Evolutionary conservation across 2,329 filamentous ascomycete species (phyloP).

Genomic region (Lachnellula hyalina): DNA sequence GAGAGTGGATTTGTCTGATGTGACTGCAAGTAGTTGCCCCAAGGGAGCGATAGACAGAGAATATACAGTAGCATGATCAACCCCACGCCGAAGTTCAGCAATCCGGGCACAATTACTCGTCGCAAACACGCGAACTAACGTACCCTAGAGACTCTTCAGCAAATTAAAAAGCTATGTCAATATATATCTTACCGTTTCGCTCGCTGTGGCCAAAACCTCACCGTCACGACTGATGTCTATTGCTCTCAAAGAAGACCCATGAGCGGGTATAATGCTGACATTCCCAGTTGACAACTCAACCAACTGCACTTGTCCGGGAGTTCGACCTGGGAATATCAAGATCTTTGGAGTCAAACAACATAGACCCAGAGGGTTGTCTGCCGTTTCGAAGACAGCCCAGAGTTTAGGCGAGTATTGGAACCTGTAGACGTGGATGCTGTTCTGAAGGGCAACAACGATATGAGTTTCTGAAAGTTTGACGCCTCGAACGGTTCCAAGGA

Average conservation of each 20-base stretch:
- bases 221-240: constrained; percentile 77
- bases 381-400: constrained; percentile 74
- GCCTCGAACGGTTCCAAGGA: constrained; percentile 73
- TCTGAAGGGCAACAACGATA: constrained; percentile 75
- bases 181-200: constrained; percentile 57
- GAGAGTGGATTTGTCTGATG: constrained; percentile 92
- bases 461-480: constrained; percentile 71
- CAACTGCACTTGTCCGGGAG: constrained; percentile 81
- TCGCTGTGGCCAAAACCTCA: constrained; percentile 79
- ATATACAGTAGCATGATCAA: constrained; percentile 83
- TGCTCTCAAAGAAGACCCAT: constrained; percentile 72
- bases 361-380: constrained; percentile 75
- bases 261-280: constrained; percentile 90
- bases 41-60: constrained; percentile 83
- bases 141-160: constrained; percentile 52
- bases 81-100: constrained; percentile 79
- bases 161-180: neutral
- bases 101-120: constrained; percentile 75
- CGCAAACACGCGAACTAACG: constrained; percentile 79
- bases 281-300: constrained; percentile 73
- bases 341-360: constrained; percentile 70
- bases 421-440: constrained; percentile 74
- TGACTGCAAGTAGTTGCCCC: constrained; percentile 76
- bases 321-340: constrained; percentile 82
- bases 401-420: constrained; percentile 69